phyloP scores from a whole-genome alignment of 257 asterid genomes.

The Petunia axillaris region DNA sequence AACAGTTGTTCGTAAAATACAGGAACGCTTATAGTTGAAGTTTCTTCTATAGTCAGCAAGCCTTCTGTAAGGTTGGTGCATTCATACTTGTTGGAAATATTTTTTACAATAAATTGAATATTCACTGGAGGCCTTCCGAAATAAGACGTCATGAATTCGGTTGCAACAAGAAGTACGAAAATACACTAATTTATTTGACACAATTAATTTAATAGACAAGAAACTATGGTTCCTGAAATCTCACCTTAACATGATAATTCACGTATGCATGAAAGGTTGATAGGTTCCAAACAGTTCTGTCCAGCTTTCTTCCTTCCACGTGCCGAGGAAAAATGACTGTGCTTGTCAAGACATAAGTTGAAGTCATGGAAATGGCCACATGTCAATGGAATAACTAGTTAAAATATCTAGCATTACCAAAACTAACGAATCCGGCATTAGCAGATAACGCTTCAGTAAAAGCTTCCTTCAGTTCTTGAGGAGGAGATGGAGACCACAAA shows the following conservation, averaged over 20 bases:
- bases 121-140: conserved; percentile 7
- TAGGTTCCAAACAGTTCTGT: conserved; percentile 93
- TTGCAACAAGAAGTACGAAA: not conserved
- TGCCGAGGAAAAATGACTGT: conserved; percentile 91
- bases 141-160: not conserved
- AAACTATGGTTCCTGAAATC: conserved; percentile 29
- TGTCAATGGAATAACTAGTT: conserved; percentile 26
- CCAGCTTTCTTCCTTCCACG: conserved; percentile 92
- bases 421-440: conserved; percentile 94
- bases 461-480: conserved; percentile 73
- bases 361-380: conserved; percentile 22
- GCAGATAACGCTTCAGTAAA: conserved; percentile 70
- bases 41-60: conserved; percentile 13
- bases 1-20: not conserved
- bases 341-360: conserved; percentile 27
- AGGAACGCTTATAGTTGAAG: not conserved
- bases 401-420: conserved; percentile 55
- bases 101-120: not conserved
- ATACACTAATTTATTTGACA: not conserved
- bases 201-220: not conserved
- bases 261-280: conserved; percentile 95
- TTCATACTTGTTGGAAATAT: not conserved
- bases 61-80: not conserved
- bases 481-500: conserved; percentile 89
- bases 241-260: conserved; percentile 96